phyloP scores from a whole-genome alignment of 106 monocot genomes.

The Narthecium ossifragum region DNA sequence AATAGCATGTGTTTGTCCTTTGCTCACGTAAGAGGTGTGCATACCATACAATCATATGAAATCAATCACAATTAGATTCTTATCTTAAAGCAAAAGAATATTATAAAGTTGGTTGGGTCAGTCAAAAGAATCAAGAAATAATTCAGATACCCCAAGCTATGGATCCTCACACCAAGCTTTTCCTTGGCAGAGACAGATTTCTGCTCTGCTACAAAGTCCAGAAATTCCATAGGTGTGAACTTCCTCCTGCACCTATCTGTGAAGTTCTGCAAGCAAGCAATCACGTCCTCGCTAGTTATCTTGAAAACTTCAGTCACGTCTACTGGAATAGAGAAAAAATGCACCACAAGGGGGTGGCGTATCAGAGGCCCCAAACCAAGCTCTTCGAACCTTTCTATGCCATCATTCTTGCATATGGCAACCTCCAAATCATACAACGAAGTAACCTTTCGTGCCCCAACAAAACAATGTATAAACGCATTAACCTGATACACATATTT shows the following conservation, averaged over 20 bases:
- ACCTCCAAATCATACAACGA: slow-evolving; percentile 71
- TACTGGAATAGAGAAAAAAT: slow-evolving; percentile 63
- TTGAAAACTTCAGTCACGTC: slow-evolving; percentile 42
- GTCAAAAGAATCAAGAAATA: too few species aligned
- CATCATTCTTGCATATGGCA: slow-evolving; percentile 73
- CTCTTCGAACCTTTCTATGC: slow-evolving; percentile 63
- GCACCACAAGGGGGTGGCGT: slow-evolving; percentile 47
- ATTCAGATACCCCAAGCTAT: slow-evolving; percentile 60
- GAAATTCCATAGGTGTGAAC: slow-evolving; percentile 44
- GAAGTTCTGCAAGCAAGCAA: slow-evolving; percentile 29
- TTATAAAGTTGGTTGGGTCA: too few species aligned
- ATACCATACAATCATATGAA: too few species aligned
- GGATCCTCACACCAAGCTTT: slow-evolving; percentile 78
- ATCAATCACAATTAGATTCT: too few species aligned
- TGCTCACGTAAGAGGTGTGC: too few species aligned
- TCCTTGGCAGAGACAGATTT: slow-evolving; percentile 46
- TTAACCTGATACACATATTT: slow-evolving; percentile 72
- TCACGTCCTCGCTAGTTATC: slow-evolving; percentile 62
- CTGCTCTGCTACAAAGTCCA: slow-evolving; percentile 52
- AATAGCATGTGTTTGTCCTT: too few species aligned
- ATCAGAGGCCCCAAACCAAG: slow-evolving; percentile 80
- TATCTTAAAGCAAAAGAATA: too few species aligned
- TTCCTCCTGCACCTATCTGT: slow-evolving; percentile 30
- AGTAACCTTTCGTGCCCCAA: slow-evolving; percentile 48
- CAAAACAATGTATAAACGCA: slow-evolving; percentile 89